Conservation (phyloP, 1,139 yeast species). For the Petasospora fabianii region DNA sequence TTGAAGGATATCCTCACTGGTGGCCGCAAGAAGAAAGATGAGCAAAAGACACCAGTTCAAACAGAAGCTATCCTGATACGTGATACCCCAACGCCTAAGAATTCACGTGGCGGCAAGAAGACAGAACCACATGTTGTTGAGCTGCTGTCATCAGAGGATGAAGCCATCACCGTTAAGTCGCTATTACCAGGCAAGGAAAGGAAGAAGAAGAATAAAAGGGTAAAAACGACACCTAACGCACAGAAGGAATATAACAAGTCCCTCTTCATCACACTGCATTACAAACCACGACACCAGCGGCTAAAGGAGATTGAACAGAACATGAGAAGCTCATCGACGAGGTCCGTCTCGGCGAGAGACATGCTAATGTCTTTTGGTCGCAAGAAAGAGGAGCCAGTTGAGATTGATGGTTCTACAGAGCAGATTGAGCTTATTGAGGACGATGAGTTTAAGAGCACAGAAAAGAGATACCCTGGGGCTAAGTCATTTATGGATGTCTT, state of each 20-base stretch:
- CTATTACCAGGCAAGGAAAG: conserved; percentile 4
- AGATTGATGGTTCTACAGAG: too few relatives aligned
- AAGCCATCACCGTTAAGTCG: not conserved
- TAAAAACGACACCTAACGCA: not conserved
- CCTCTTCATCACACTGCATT: conserved; percentile 20
- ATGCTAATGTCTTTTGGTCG: conserved; percentile 29
- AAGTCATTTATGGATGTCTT: conserved; percentile 13
- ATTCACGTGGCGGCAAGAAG: conserved; percentile 9
- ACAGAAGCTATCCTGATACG: not conserved
- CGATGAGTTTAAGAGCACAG: not conserved
- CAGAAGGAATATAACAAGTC: too few relatives aligned
- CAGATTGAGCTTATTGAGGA: not conserved
- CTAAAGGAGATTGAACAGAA: conserved; percentile 36
- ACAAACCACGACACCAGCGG: conserved; percentile 18
- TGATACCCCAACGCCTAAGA: too few relatives aligned
- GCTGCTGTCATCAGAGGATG: not conserved
- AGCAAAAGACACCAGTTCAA: too few relatives aligned
- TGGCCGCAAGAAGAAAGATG: too few relatives aligned
- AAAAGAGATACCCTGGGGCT: conserved; percentile 1
- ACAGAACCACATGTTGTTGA: not conserved
- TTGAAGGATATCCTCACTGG: too few relatives aligned
- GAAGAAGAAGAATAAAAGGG: conserved; percentile 2
- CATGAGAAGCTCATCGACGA: conserved; percentile 24
- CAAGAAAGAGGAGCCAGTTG: too few relatives aligned
- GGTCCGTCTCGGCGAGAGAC: conserved; percentile 35